These are phyloP conservation scores for Colletotrichum orchidophilum DNA, from an alignment of 2,329 filamentous ascomycete genomes.

Conservation along the genomic window DNA sequence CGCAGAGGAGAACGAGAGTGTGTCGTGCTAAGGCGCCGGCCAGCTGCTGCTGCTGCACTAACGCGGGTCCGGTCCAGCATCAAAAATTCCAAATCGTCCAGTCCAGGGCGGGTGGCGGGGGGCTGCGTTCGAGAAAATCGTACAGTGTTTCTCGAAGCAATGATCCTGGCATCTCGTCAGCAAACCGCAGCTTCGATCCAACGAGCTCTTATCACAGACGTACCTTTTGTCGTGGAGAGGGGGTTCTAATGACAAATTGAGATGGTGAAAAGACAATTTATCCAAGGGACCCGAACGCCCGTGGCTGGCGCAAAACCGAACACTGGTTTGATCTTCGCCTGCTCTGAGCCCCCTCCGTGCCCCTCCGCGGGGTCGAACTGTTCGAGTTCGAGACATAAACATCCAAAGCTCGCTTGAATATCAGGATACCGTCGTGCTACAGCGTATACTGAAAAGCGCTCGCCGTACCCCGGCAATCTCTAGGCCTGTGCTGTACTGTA, in stretches of 20 bases:
- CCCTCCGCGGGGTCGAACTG: conserved; percentile 17
- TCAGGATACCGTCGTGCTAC: neutral
- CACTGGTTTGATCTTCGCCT: conserved; percentile 15
- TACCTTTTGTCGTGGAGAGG: neutral
- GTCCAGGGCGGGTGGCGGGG: neutral
- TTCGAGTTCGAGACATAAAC: conserved; percentile 22
- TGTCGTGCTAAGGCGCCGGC: conserved; percentile 13
- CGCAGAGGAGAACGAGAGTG: neutral
- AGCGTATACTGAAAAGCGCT: neutral
- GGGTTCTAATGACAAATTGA: conserved; percentile 16
- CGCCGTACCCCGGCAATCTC: neutral
- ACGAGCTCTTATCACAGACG: neutral
- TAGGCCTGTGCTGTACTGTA: neutral
- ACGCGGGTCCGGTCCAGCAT: conserved; percentile 21
- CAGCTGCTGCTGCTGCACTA: conserved; percentile 28
- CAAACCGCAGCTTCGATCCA: neutral
- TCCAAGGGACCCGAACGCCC: neutral
- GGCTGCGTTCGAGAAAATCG: conserved; percentile 9
- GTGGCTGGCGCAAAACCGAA: neutral
- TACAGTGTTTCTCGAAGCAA: conserved; percentile 10
- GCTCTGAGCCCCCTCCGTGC: neutral
- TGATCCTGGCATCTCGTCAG: neutral
- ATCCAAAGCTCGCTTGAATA: conserved; percentile 4
- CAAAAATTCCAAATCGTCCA: conserved; percentile 31
- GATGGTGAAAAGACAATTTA: neutral